Base-by-base conservation (phyloP, 1,139 yeast genomes). In the Magnusiomyces ingens region DNA sequence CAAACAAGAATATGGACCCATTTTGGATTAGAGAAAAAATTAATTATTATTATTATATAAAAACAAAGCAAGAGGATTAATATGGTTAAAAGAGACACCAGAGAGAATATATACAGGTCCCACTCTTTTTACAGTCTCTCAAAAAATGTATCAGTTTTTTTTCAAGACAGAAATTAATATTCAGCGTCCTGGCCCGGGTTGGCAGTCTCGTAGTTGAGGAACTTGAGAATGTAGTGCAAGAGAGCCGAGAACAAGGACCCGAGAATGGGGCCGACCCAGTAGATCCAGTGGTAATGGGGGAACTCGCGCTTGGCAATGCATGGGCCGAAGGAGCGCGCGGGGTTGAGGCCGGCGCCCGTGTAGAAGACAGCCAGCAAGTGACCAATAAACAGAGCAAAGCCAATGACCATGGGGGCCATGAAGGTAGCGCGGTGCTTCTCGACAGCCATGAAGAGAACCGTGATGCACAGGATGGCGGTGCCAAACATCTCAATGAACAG, bases 301-400 rank as follows among this genome's bases (percentile, higher is more conserved):
- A 89, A 89, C 40, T 79, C 74, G 56, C 71, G 74, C 55, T 79
- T 78, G 55, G 91, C 95, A 57, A 87, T 76, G 68, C 84, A 79
- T 53, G 96, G 95, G 66, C 96, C 96, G 58, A 89, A 80, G 36
- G 89, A 75, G 75, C 96, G 82, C 50, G 96, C 96, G 54, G 96
- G 96, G 77, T 88, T 88, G 67, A 87, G 76, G 67, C 96, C 95
- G 46, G 95, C 95, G 68, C 96, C 96, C 53, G 96, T 85, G 75
- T 81, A 85, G 79, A 78, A 86, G 57, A 89, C 87, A 68, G 86
- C 79, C 61, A 86, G 77, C 76, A 88, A 80, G 69, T 89, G 96
- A 46, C 86, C 95, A 64, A 88, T 73, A 74, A 89, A 84, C 62
- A 89, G 76, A 21, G 96, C 79, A 58, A 88, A 70, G 69, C 96